Percentiles rank a stretch among this genome's conserved stretches.
Evolutionary conservation across 805 yeast species (phyloP).

Genomic region (Spathaspora girioi): DNA sequence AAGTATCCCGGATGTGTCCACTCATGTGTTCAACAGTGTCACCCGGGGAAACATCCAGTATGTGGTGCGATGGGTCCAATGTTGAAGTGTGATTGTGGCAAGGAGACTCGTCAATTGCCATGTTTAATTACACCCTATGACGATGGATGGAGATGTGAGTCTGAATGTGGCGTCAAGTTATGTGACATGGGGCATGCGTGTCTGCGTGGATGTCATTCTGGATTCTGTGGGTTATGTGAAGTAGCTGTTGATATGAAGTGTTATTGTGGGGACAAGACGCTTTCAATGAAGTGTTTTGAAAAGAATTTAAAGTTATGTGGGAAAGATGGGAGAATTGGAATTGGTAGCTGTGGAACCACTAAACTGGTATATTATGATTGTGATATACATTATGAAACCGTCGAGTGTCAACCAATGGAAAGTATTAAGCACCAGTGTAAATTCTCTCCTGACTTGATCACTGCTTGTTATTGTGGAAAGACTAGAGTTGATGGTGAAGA

Average conservation of each 20-base stretch:
- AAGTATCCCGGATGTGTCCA: slow-evolving; percentile 62
- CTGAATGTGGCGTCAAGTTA: slow-evolving; percentile 54
- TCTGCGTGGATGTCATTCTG: slow-evolving; percentile 63
- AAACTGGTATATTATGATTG: slow-evolving; percentile 61
- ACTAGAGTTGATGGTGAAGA: slow-evolving; percentile 38
- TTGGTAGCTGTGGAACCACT: slow-evolving; percentile 25
- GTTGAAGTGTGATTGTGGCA: slow-evolving; percentile 73
- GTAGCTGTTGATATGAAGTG: slow-evolving; percentile 49
- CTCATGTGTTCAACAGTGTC: slow-evolving; percentile 72
- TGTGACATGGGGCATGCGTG: slow-evolving; percentile 72
- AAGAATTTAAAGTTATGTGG: slow-evolving; percentile 33
- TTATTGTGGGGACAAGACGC: slow-evolving; percentile 67
- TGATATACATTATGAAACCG: slow-evolving; percentile 51
- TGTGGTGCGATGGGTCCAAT: slow-evolving; percentile 79
- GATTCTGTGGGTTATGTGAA: slow-evolving; percentile 75
- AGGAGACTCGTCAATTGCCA: slow-evolving; percentile 59
- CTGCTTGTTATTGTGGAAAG: slow-evolving; percentile 80
- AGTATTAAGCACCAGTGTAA: slow-evolving; percentile 45
- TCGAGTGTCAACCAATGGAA: slow-evolving; percentile 51
- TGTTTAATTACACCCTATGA: slow-evolving; percentile 68
- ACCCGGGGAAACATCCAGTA: slow-evolving; percentile 82
- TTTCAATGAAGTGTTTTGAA: slow-evolving; percentile 43
- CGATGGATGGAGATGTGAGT: slow-evolving; percentile 66
- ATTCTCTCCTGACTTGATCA: slow-evolving; percentile 54
- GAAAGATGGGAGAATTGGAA: slow-evolving; percentile 28